These are phyloP conservation scores for Clonostachys sp. DNA, from an alignment of 2,329 filamentous ascomycete species.

Conservation along the genomic window DNA sequence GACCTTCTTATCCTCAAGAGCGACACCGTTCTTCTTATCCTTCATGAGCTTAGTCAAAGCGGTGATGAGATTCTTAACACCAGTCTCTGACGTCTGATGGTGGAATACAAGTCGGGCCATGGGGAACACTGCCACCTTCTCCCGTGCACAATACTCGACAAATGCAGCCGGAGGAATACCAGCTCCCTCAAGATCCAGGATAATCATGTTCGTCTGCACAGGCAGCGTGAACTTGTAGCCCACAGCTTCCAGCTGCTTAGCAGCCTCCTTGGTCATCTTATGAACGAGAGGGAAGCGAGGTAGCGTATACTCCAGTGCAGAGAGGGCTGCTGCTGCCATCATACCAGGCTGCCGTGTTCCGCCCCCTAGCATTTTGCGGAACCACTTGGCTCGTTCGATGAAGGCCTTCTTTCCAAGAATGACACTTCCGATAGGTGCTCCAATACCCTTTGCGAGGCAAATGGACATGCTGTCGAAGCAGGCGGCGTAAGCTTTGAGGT, in stretches of 20 bases:
- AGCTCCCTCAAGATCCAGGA: slow-evolving; percentile 27
- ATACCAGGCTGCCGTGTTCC: slow-evolving; percentile 68
- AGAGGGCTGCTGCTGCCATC: slow-evolving; percentile 61
- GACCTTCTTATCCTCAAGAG: neutral
- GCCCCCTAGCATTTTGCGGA: slow-evolving; percentile 66
- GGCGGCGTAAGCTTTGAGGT: slow-evolving; percentile 57
- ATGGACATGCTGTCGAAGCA: slow-evolving; percentile 69
- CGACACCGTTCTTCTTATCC: slow-evolving; percentile 4
- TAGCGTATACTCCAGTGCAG: slow-evolving; percentile 45
- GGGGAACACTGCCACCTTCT: slow-evolving; percentile 1
- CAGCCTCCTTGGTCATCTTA: slow-evolving; percentile 9
- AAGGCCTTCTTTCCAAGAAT: slow-evolving; percentile 44
- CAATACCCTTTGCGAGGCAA: slow-evolving; percentile 75
- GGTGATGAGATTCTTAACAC: neutral
- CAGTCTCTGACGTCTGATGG: slow-evolving; percentile 1
- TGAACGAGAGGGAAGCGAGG: slow-evolving; percentile 12
- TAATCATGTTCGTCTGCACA: slow-evolving; percentile 19
- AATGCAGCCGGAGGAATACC: slow-evolving; percentile 19
- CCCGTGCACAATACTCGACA: slow-evolving; percentile 4
- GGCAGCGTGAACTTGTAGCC: slow-evolving; percentile 16
- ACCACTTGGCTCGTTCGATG: slow-evolving; percentile 28
- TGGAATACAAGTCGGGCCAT: slow-evolving; percentile 4
- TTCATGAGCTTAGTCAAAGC: slow-evolving; percentile 1
- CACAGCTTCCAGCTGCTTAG: slow-evolving; percentile 4
- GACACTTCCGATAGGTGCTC: slow-evolving; percentile 72